A percentile compares a stretch with the other conserved stretches of the same genome.
Conservation (phyloP, 2,329 filamentous ascomycete genomes). For the Monilinia laxa region DNA sequence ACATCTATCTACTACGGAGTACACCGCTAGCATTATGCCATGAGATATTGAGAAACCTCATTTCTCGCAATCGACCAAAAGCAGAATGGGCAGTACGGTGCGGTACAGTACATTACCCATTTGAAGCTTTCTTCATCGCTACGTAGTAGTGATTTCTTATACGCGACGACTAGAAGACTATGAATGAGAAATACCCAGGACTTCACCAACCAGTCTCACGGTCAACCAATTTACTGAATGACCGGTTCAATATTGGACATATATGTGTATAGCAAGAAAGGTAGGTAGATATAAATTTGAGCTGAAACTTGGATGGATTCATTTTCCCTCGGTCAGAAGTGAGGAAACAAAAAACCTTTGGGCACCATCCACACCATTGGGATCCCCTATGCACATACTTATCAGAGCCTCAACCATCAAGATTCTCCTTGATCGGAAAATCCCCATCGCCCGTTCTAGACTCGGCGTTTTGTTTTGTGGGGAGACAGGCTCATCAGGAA, state of each 20-base stretch:
- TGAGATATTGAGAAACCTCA: no score
- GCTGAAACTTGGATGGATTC: background rate
- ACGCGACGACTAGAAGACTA: no score
- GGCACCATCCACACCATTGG: background rate
- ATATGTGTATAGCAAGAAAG: background rate
- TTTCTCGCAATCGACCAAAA: no score
- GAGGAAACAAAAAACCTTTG: background rate
- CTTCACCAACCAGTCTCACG: no score
- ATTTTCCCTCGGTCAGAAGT: no score
- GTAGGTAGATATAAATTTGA: background rate
- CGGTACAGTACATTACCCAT: no score
- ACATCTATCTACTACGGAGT: no score
- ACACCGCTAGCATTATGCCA: background rate
- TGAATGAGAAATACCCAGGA: no score
- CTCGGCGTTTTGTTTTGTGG: background rate
- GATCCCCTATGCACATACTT: background rate
- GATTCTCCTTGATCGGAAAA: background rate
- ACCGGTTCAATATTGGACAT: background rate
- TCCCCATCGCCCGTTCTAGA: constrained; percentile 7
- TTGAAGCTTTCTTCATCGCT: no score
- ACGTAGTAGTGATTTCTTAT: no score
- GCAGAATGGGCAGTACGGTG: no score
- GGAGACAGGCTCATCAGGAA: background rate
- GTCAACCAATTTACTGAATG: no score
- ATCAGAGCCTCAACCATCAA: background rate